Base-by-base conservation (phyloP, 1,284 basidiomycete species). In the Ceratobasidium sp. region DNA sequence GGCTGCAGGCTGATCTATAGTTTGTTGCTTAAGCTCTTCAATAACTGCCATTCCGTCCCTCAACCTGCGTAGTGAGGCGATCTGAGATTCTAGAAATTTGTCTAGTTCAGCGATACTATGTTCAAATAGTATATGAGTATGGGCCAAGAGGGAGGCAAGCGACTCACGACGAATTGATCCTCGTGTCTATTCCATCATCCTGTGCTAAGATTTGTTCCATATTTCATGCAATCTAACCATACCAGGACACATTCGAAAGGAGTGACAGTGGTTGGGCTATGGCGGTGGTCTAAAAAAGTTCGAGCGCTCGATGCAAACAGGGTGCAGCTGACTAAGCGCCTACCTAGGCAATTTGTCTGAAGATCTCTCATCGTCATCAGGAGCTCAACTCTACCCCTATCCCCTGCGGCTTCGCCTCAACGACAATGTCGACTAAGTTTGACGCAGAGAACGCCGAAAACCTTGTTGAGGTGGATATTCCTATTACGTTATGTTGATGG, bases 391-490 rank as follows among this genome's bases (percentile, higher is more conserved):
- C 52, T n/a, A n/a, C 52, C 20, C 20, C 31, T 50, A 20, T 49
- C 25, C 7, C 45, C 45, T 7, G 7, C 45, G 10, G n/a, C 20
- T 22, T 27, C 35, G 6, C 6, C 31, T 25, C 56, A 8, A 34
- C 13, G 15, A 42, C 8, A 29, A 78, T 77, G 76, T 70, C 86
- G 31, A 79, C 79, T 71, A 80, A 83, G 74, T 95, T 96, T 77
- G 91, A 95, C 80, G 85, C 93, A 45, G 85, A 93, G 75, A 90
- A 86, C 70, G 92, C 94, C 12, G 92, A 94, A 79, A 98, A 98
- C 82, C 82, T 90, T 75, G 82, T 88, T 72, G 94, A 96, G 84
- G 91, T 92, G 77, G 72, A 84, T 31, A 35, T 32, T 40, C n/a
- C n/a, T 22, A 15, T n/a, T 35, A 57, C 38, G 4, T 58, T 29